Base-by-base conservation (phyloP, 2,329 filamentous ascomycete genomes). In the Stagonosporopsis tanaceti region DNA sequence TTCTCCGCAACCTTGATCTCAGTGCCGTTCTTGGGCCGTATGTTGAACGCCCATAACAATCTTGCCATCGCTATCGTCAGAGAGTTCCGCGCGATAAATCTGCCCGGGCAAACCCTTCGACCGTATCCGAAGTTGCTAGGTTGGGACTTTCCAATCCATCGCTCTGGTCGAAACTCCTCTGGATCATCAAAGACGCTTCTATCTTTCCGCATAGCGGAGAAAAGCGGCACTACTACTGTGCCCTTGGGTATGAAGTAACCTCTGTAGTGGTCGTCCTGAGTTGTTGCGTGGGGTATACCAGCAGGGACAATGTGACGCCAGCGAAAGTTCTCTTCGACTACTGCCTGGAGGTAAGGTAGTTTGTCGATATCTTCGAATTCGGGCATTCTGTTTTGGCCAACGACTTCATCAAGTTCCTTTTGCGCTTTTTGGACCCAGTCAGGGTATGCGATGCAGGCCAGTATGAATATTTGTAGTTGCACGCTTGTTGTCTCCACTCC, bases 31-130 rank as follows among this genome's bases (percentile, higher is more conserved):
- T 51, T 37, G 2, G 40, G 37, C 57, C 27, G 60, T 12, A 85
- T 73, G 51, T 84, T 80, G 22, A 82, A 83, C 0, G 81, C 81
- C 63, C 84, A 78, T 45, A 85, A 79, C 72, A 85, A 77, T 40
- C 81, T 72, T 1, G 81, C 79, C 53, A 85, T 80, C 20, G 79
- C 81, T 56, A 84, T 79, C 57, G 80, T 69, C 62, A 82, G 51
- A 59, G 71, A 72, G 27, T 73, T 71, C 1, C 53, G 59, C 2
- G 73, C 75, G 37, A 78, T 66, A 55, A 68, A 54, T 6, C 69
- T 52, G 0, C 75, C 76, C 0, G 24, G 40, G 34, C 40, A 52
- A 4, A 52, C 12, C 22, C 50, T 15, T 24, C 50, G 74, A 0
- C 84, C 83, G 61, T 82, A 84, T 0, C 80, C 83, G 50, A 84